A percentile compares a stretch with the other conserved stretches of the same genome.
These are phyloP conservation scores for Aspergillus eucalypticola DNA, from an alignment of 2,329 filamentous ascomycete species.

Conservation along the genomic window DNA sequence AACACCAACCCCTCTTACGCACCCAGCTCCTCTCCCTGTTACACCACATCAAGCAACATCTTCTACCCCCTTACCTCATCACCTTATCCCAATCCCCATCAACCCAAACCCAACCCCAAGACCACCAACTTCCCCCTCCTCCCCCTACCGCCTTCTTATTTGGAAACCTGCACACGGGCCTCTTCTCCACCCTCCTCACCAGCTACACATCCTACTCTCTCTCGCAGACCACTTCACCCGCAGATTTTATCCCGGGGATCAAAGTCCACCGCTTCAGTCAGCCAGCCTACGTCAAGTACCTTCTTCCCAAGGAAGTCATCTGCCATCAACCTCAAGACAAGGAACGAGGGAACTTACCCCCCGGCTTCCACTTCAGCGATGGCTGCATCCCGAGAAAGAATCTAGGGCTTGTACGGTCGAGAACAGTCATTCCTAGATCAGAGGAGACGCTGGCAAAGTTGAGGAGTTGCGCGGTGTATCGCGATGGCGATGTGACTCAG, in stretches of 20 bases:
- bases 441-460: constrained; percentile 33
- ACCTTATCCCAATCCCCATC: not conserved
- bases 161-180: constrained; percentile 38
- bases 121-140: constrained; percentile 12
- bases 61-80: constrained; percentile 10
- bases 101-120: not conserved
- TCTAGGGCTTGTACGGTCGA: constrained; percentile 39
- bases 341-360: not conserved
- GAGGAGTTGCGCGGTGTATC: constrained; percentile 39
- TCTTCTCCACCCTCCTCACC: constrained; percentile 30
- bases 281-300: constrained; percentile 39
- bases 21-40: constrained; percentile 10
- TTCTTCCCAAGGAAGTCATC: constrained; percentile 28
- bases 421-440: constrained; percentile 43
- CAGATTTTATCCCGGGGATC: constrained; percentile 19
- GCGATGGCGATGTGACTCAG: not conserved
- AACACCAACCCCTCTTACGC: not conserved
- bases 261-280: constrained; percentile 32
- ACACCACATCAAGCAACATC: not conserved
- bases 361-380: constrained; percentile 27
- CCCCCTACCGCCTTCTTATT: constrained; percentile 34
- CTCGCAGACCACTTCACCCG: not conserved
- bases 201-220: not conserved
- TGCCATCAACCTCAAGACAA: not conserved
- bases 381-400: constrained; percentile 35